Base-by-base conservation (phyloP, 257 asterid genomes). In the Solanum piurae region DNA sequence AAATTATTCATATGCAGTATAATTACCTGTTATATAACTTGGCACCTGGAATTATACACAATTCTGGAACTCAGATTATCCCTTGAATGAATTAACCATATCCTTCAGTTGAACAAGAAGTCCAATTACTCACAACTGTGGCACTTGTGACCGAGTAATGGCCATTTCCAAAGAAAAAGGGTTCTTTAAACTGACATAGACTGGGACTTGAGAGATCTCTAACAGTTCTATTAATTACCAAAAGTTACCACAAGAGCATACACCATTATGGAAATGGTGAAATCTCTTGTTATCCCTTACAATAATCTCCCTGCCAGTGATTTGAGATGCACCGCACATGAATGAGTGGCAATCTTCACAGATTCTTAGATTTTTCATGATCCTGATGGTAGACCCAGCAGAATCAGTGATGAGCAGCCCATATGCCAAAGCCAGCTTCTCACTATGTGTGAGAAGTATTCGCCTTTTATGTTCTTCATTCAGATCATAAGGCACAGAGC, bases 321-420 rank as follows among this genome's bases (percentile, higher is more conserved):
- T 64, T 60, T 89, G 58, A 27, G 98, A 96, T 12, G 93, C 95
- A 34, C 90, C 89, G 77, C 94, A 90, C 98, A 95, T 94, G 62
- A 95, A 92, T 44, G 89, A 73, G 82, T 95, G 98, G 86, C 99
- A 96, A 77, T 96, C 98, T 88, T 93, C 98, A 64, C 98, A 96
- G 68, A 95, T 94, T 88, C 98, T 91, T 10, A 96, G 91, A 89
- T 96, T 96, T 88, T 96, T 96, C 89, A 92, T 93, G 44, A 96
- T 94, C 79, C 94, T 95, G 33, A 95, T 89, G n/a, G 80, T 83
- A 27, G 76, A 83, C 13, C 88, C 92, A 29, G 88, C 90, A 36
- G 80, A 34, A 12, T 83, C 89, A 20, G 86, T 89, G 6, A 88
- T 87, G 20, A 93, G 89, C 90, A 95, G 86, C 5, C 92, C 95